Evolutionary conservation across 805 yeast species (phyloP), one percentile per base, ranked within the genome.

Genomic region (Dipodascus albidus): DNA sequence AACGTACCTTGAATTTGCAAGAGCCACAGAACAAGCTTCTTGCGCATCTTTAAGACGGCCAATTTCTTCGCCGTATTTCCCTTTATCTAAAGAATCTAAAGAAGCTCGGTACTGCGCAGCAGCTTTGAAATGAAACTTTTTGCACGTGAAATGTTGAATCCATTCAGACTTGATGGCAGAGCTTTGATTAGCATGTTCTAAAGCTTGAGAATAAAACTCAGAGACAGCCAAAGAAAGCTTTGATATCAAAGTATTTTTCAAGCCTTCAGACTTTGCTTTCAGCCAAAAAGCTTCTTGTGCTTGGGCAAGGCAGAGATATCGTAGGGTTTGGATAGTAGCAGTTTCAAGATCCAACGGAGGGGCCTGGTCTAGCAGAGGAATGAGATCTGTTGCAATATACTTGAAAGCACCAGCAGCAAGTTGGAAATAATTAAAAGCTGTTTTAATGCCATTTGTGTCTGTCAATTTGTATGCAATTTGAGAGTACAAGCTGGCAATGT

Each of bases 231-330:
- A 66, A 0, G 96, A 77, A 48, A 90, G 67, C 59, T 80, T 78
- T 0, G 93, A 75, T 2, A 89, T 67, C 2, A 81, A 70, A 0
- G 83, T 70, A 61, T 85, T 81, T 59, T 81, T 84, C 60, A 79
- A 62, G 11, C 72, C 69, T 21, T 67, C 70, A 17, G 68, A 65
- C 0, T 73, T 66, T 0, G 96, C 88, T 60, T 82, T 82, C 50
- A 77, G 80, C 96, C 96, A 89, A 51, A 84, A 80, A 11, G 80
- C 75, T 62, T 90, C 96, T 66, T 89, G 96, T 0, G 96, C 93
- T 61, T 87, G 96, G 0, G 95, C 93, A 42, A 85, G 63, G 78
- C 79, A 78, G 35, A 88, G 62, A 11, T 64, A 59, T 38, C 74
- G 67, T 52, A 89, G 67, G 17, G 81, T 71, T 11, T 70, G 67